phyloP scores from a whole-genome alignment of 1,284 basidiomycete genomes.

The Cryptococcus sp. region DNA sequence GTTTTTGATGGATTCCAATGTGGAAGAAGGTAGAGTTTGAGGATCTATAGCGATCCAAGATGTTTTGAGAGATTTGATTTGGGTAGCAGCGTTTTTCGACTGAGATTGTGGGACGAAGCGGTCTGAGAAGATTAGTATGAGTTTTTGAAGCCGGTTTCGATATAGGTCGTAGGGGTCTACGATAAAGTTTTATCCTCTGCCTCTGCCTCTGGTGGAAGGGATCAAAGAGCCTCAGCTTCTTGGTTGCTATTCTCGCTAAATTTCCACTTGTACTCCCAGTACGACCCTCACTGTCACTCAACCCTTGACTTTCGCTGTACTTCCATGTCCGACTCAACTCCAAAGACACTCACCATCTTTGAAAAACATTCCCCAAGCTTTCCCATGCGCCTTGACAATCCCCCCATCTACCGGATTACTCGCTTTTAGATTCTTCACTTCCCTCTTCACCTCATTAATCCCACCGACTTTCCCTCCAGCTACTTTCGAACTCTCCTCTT shows the following conservation, averaged over 20 bases:
- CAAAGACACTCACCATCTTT: slow-evolving; percentile 25
- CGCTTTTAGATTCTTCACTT: neutral
- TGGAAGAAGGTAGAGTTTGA: neutral
- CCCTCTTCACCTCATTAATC: neutral
- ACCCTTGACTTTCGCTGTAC: no score
- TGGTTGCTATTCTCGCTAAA: no score
- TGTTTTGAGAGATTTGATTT: slow-evolving; percentile 15
- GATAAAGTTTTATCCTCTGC: no score
- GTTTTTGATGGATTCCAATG: neutral
- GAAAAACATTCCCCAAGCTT: slow-evolving; percentile 33
- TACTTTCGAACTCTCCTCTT: neutral
- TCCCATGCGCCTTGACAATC: slow-evolving; percentile 17
- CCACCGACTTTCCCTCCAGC: neutral
- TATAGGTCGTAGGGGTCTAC: no score
- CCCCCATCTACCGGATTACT: slow-evolving; percentile 1
- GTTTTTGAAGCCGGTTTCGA: no score
- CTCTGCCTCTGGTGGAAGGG: neutral
- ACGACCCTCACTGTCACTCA: no score
- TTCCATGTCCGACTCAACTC: neutral
- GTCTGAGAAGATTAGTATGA: neutral
- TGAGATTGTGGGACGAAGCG: neutral
- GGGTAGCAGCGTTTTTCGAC: slow-evolving; percentile 8
- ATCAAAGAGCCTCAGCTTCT: no score
- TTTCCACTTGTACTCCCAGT: no score
- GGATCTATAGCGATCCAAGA: slow-evolving; percentile 16